Evolutionary conservation across 2,329 filamentous ascomycete species (phyloP).

Genomic region (Penicillium sp.): DNA sequence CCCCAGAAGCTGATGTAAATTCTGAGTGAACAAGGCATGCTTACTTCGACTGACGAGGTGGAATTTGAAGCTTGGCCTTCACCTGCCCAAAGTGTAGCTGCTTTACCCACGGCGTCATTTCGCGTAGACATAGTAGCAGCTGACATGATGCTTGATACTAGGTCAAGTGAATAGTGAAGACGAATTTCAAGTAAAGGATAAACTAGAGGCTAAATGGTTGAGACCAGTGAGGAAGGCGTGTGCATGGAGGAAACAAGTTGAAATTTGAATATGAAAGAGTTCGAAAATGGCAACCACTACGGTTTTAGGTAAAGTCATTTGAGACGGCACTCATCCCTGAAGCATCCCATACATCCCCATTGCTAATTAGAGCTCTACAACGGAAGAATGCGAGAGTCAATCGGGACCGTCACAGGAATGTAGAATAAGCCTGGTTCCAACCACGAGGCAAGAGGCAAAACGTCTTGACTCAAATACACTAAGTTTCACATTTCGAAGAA

Average conservation of each 20-base stretch:
- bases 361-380: slow-evolving; percentile 11
- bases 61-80: slow-evolving; percentile 34
- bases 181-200: background rate
- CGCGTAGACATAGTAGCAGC: slow-evolving; percentile 19
- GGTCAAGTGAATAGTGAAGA: background rate
- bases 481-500: slow-evolving; percentile 2
- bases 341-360: slow-evolving; percentile 8
- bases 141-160: background rate
- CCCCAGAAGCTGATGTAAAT: background rate
- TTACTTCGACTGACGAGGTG: slow-evolving; percentile 38
- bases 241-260: background rate
- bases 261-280: background rate
- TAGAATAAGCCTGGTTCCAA: slow-evolving; percentile 11
- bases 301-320: background rate
- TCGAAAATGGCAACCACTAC: background rate
- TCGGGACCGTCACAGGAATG: slow-evolving; percentile 25
- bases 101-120: slow-evolving; percentile 30
- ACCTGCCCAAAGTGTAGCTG: slow-evolving; percentile 39
- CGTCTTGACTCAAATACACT: background rate
- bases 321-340: background rate
- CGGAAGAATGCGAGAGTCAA: slow-evolving; percentile 22
- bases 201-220: background rate
- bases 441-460: slow-evolving; percentile 22
- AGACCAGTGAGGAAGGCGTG: background rate
- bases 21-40: slow-evolving; percentile 15